A percentile compares a stretch with the other conserved stretches of the same genome.
Conservation (phyloP, 352 stramenopile genomes). For the Phytophthora lateralis region DNA sequence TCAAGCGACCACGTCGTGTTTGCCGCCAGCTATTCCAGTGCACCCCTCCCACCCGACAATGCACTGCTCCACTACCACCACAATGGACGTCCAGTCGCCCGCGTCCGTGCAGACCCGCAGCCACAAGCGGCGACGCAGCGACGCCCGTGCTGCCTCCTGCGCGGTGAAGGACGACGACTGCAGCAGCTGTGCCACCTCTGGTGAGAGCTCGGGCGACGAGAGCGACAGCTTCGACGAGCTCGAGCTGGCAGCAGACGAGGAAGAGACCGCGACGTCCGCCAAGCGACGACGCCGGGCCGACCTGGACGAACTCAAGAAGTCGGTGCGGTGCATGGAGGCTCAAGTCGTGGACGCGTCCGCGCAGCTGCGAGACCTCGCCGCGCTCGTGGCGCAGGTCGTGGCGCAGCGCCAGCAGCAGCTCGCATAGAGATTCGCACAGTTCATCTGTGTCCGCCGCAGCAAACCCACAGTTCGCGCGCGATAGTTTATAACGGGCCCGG, state of each 20-base stretch:
- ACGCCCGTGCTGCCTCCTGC: not conserved
- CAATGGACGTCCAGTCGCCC: slow-evolving; percentile 6
- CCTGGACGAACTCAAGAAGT: slow-evolving; percentile 37
- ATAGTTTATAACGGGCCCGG: slow-evolving; percentile 35
- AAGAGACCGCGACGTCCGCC: slow-evolving; percentile 8
- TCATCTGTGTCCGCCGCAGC: not conserved
- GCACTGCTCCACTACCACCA: not conserved
- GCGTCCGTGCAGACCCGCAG: not conserved
- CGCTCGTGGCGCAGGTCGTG: slow-evolving; percentile 46
- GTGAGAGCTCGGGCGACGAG: slow-evolving; percentile 43
- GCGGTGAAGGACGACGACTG: not conserved
- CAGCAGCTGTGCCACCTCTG: slow-evolving; percentile 29
- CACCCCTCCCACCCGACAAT: not conserved
- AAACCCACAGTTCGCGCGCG: slow-evolving; percentile 4
- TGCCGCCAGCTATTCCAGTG: too few relatives aligned
- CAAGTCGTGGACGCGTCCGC: slow-evolving; percentile 51
- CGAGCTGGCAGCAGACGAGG: slow-evolving; percentile 9
- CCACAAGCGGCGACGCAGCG: slow-evolving; percentile 39
- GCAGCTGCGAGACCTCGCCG: slow-evolving; percentile 51
- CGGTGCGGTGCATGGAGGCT: slow-evolving; percentile 45
- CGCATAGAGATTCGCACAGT: slow-evolving; percentile 23
- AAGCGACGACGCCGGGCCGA: slow-evolving; percentile 47
- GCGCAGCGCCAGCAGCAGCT: slow-evolving; percentile 38
- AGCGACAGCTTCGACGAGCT: slow-evolving; percentile 21
- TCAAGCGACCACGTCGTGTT: not conserved